These are phyloP conservation scores for Phytophthora cactorum DNA, from an alignment of 352 stramenopile genomes.

Conservation along the genomic window DNA sequence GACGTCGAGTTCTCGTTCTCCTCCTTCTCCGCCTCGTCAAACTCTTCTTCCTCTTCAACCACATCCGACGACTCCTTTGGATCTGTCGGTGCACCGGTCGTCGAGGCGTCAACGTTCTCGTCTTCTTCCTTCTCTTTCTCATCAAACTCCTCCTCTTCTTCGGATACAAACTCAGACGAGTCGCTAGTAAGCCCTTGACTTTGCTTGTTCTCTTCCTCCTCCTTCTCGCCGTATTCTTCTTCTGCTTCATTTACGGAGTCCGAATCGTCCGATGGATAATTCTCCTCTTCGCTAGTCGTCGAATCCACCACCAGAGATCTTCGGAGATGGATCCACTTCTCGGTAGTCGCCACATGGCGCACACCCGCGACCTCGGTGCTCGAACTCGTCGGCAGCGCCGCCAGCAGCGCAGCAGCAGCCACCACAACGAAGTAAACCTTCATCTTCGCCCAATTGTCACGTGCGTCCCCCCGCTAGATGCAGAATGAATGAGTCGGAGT, in stretches of 20 bases:
- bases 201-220: slow-evolving; percentile 16
- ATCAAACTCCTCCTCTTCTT: slow-evolving; percentile 4
- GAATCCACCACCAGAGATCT: slow-evolving; percentile 12
- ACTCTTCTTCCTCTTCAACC: slow-evolving; percentile 15
- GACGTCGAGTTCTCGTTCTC: slow-evolving; percentile 4
- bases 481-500: slow-evolving; percentile 22
- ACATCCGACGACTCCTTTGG: neutral
- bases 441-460: slow-evolving; percentile 13
- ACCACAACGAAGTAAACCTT: slow-evolving; percentile 16
- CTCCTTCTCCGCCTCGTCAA: slow-evolving; percentile 15
- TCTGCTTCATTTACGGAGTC: slow-evolving; percentile 4
- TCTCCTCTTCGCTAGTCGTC: slow-evolving; percentile 5
- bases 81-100: neutral
- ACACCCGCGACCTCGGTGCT: neutral
- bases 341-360: slow-evolving; percentile 20
- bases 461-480: slow-evolving; percentile 3
- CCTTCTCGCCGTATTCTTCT: slow-evolving; percentile 9
- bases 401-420: slow-evolving; percentile 6
- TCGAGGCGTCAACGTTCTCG: neutral
- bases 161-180: neutral
- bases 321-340: slow-evolving; percentile 24
- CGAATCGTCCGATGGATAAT: neutral
- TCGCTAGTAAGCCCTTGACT: slow-evolving; percentile 4
- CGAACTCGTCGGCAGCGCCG: slow-evolving; percentile 1
- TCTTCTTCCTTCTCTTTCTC: neutral